Conservation (phyloP, 805 yeast species). For the Wickerhamomyces queroliae region DNA sequence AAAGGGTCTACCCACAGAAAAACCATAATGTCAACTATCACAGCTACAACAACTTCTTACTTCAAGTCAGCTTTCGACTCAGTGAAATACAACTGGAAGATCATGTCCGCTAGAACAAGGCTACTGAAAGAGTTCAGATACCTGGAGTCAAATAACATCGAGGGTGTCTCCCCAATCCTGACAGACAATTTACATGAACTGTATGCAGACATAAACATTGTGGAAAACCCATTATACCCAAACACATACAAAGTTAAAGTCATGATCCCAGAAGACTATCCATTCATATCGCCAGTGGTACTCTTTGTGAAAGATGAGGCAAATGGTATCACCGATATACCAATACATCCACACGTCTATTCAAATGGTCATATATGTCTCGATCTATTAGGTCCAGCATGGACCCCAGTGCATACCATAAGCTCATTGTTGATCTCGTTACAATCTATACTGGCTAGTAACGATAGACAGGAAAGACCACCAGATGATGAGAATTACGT, state of each 20-base stretch:
- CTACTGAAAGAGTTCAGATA: constrained; percentile 20
- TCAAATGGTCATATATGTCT: constrained; percentile 77
- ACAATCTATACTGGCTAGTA: constrained; percentile 58
- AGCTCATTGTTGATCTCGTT: constrained; percentile 47
- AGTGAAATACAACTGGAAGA: constrained; percentile 1
- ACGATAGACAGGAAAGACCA: constrained; percentile 44
- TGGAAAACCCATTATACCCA: constrained; percentile 30
- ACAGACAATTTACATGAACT: constrained; percentile 28
- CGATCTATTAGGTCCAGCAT: constrained; percentile 46
- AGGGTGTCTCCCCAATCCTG: constrained; percentile 24
- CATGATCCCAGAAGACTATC: constrained; percentile 40
- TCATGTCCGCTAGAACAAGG: constrained; percentile 17
- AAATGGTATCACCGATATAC: constrained; percentile 30
- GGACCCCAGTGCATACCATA: constrained; percentile 26
- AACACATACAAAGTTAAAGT: constrained; percentile 36
- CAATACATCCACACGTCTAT: constrained; percentile 71
- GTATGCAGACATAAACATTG: constrained; percentile 32
- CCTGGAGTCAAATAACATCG: constrained; percentile 9
- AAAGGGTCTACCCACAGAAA: too few relatives aligned
- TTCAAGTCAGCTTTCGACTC: constrained; percentile 2
- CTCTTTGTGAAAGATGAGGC: constrained; percentile 33
- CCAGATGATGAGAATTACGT: constrained; percentile 49
- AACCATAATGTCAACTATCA: too few relatives aligned
- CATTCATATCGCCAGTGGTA: constrained; percentile 55
- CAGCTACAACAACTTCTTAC: background rate